Evolutionary conservation across 1,284 basidiomycete species (phyloP), one percentile per base, ranked within the genome.

Genomic region (Takashimella tepidaria): DNA sequence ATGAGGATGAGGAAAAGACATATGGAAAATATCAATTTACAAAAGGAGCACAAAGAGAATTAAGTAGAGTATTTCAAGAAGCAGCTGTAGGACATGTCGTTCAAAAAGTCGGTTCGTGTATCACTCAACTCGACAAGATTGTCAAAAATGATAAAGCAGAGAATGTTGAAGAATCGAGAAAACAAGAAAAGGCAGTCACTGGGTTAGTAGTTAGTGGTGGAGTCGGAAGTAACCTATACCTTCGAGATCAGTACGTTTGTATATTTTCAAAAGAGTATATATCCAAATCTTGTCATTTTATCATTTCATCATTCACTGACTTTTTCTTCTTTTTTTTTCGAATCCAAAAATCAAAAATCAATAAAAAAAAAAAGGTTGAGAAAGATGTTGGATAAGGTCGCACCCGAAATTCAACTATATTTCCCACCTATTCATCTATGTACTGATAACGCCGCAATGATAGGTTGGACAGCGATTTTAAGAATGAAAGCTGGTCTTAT

Each of bases 361-460:
- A n/a, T n/a, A n/a, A n/a, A n/a, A n/a, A n/a, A n/a, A n/a, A n/a
- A 37, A 37, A 64, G 63, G 24, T 47, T 70, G 5, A 44, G 55
- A 25, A 41, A 45, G 31, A 66, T 68, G 64, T 52, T 66, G 16
- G 55, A 45, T 19, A 20, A 27, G 22, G n/a, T 47, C 20, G 20
- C n/a, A n/a, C 23, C 45, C 19, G 45, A 24, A 2, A 51, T 59
- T 4, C 40, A 57, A 41, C 43, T 91, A 81, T 71, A 63, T 47
- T 76, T 71, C 49, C 91, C 91, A 8, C 89, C 91, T 0, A 78
- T 84, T 0, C 67, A 79, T 1, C 76, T 93, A 2, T 95, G 92
- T 68, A 95, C 91, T 63, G 92, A 96, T 64, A 97, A 96, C 68
- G 92, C 92, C 0, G 92, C 84, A 1, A 97, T 97, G 92, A 89